Evolutionary conservation across 148 eudicot genomes (phyloP).

Genomic region (Cornus suecica): DNA sequence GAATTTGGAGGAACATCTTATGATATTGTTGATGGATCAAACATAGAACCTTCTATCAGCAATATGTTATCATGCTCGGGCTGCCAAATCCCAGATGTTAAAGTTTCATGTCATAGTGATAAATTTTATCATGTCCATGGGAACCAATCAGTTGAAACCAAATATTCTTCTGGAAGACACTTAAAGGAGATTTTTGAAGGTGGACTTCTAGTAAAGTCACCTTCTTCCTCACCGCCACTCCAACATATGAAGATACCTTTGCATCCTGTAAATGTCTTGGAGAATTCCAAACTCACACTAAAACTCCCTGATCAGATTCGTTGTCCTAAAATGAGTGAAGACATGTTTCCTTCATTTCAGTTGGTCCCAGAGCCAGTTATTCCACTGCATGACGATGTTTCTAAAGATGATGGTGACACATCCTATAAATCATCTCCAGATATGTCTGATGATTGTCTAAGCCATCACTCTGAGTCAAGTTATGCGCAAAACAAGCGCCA

Average conservation of each 20-base stretch:
- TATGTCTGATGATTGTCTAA: constrained; percentile 60
- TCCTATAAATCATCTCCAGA: constrained; percentile 79
- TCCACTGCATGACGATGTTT: constrained; percentile 41
- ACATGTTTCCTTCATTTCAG: constrained; percentile 84
- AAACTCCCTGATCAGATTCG: constrained; percentile 64
- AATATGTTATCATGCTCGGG: constrained; percentile 20
- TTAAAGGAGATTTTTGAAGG: constrained; percentile 29
- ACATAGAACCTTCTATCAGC: constrained; percentile 23
- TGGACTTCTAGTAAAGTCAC: constrained; percentile 43
- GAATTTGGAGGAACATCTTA: constrained; percentile 39
- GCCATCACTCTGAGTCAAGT: constrained; percentile 65
- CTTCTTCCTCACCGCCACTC: constrained; percentile 90
- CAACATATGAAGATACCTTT: constrained; percentile 90
- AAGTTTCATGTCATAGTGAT: background rate
- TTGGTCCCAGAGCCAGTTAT: constrained; percentile 70
- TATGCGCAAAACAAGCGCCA: constrained; percentile 53
- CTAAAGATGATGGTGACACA: constrained; percentile 87
- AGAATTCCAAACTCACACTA: constrained; percentile 60
- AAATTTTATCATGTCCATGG: background rate
- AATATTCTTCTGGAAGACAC: constrained; percentile 27
- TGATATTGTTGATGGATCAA: constrained; percentile 16
- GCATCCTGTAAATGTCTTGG: constrained; percentile 63
- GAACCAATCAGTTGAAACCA: background rate
- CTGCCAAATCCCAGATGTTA: background rate
- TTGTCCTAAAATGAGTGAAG: constrained; percentile 40